A percentile compares a stretch with the other conserved stretches of the same genome.
Evolutionary conservation across 2,329 filamentous ascomycete genomes (phyloP).

Genomic region (Botrytis hyacinthi): DNA sequence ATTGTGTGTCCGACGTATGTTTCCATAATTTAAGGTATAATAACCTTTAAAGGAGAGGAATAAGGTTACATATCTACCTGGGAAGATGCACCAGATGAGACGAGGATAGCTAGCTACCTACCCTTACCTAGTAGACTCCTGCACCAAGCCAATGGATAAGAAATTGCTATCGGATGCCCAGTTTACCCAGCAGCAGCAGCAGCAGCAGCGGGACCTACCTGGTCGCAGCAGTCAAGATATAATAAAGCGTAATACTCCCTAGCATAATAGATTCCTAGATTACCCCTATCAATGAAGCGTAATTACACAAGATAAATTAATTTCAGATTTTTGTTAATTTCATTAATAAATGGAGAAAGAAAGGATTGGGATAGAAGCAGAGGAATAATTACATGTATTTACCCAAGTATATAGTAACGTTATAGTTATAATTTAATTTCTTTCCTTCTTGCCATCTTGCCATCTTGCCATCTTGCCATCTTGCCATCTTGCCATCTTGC

Average conservation of each 20-base stretch:
- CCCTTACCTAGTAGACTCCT: no score
- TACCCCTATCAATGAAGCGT: constrained; percentile 5
- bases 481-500: not conserved
- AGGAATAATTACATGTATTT: not conserved
- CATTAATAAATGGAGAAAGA: not conserved
- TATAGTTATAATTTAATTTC: not conserved
- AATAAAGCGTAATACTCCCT: not conserved
- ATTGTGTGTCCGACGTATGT: not conserved
- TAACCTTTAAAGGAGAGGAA: not conserved
- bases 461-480: not conserved
- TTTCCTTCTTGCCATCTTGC: not conserved
- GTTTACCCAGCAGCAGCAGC: not conserved
- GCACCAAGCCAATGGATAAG: not conserved
- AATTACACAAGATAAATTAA: not conserved
- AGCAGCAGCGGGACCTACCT: no score
- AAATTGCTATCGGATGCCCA: not conserved
- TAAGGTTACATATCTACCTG: not conserved
- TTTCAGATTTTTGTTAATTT: not conserved
- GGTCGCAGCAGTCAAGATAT: not conserved
- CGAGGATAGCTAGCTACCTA: not conserved
- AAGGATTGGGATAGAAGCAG: not conserved
- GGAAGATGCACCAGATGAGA: not conserved
- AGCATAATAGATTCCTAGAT: not conserved
- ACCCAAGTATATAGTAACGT: not conserved
- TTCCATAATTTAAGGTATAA: not conserved